These are phyloP conservation scores for Lagenidium sp. DNA, from an alignment of 352 stramenopile species.

Conservation along the genomic window DNA sequence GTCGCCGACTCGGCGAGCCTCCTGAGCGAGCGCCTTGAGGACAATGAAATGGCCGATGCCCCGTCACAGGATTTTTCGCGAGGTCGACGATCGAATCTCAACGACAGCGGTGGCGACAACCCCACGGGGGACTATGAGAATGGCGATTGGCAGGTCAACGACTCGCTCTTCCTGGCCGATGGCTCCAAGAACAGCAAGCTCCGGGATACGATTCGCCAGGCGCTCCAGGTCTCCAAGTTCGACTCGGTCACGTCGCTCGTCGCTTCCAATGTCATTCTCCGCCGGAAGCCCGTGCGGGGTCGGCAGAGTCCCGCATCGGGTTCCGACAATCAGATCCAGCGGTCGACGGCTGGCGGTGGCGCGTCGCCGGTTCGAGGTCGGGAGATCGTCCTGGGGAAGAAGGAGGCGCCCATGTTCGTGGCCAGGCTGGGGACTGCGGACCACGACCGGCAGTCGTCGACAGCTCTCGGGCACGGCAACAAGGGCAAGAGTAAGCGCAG, in stretches of 20 bases:
- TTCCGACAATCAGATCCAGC: too few species aligned
- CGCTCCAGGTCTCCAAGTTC: constrained; percentile 83
- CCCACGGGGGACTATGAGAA: too few species aligned
- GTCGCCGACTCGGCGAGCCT: constrained; percentile 36
- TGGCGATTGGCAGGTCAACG: constrained; percentile 62
- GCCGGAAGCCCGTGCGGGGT: constrained; percentile 30
- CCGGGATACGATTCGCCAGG: constrained; percentile 69
- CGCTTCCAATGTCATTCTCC: constrained; percentile 62
- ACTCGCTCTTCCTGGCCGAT: constrained; percentile 82
- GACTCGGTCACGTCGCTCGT: constrained; percentile 86
- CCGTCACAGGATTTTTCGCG: constrained; percentile 5
- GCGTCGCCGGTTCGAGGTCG: constrained; percentile 12
- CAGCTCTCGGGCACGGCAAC: too few species aligned
- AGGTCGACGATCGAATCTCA: constrained; percentile 4
- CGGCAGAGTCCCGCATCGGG: too few species aligned
- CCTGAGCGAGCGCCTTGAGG: constrained; percentile 27
- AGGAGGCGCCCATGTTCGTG: constrained; percentile 49
- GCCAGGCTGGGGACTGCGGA: constrained; percentile 20
- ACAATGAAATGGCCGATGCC: constrained; percentile 14
- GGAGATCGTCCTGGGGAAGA: constrained; percentile 57
- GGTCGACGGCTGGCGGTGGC: constrained; percentile 4
- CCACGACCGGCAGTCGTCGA: background rate
- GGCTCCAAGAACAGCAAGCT: constrained; percentile 81
- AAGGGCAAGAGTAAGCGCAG: constrained; percentile 5
- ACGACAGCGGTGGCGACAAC: constrained; percentile 12